phyloP scores from a whole-genome alignment of 768 basidiomycete species.

The Myochromella boudieri region DNA sequence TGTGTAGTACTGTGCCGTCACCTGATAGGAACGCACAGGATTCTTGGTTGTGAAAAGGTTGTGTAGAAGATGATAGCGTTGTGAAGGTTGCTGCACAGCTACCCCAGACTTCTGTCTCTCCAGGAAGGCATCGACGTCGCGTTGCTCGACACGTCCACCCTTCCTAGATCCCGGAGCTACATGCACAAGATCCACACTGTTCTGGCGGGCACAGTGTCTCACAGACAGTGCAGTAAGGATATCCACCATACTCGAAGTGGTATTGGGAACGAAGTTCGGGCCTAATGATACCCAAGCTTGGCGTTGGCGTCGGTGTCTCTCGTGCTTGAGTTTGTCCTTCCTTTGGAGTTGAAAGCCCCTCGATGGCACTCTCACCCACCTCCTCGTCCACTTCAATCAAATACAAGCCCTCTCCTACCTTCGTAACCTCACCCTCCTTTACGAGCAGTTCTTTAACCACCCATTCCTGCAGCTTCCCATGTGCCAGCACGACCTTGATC shows the following conservation, averaged over 20 bases:
- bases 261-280: constrained; percentile 38
- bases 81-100: constrained; percentile 4
- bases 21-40: no score
- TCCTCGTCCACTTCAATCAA: constrained; percentile 80
- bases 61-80: no score
- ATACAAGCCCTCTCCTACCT: constrained; percentile 78
- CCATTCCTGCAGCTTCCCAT: constrained; percentile 88
- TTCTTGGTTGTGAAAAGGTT: no score
- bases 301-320: neutral
- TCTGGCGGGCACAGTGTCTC: constrained; percentile 70
- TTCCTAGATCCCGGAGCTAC: constrained; percentile 71
- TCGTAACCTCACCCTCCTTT: constrained; percentile 79
- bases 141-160: constrained; percentile 71
- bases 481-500: constrained; percentile 90
- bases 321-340: neutral
- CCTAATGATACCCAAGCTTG: constrained; percentile 43
- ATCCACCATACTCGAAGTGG: constrained; percentile 22
- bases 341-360: neutral
- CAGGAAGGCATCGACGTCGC: constrained; percentile 69
- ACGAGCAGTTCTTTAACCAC: constrained; percentile 71
- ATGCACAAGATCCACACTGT: constrained; percentile 55
- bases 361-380: neutral
- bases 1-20: no score
- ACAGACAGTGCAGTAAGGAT: constrained; percentile 77
- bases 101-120: neutral